These are phyloP conservation scores for Candida maltosa DNA, from an alignment of 805 yeast species.

Conservation along the genomic window DNA sequence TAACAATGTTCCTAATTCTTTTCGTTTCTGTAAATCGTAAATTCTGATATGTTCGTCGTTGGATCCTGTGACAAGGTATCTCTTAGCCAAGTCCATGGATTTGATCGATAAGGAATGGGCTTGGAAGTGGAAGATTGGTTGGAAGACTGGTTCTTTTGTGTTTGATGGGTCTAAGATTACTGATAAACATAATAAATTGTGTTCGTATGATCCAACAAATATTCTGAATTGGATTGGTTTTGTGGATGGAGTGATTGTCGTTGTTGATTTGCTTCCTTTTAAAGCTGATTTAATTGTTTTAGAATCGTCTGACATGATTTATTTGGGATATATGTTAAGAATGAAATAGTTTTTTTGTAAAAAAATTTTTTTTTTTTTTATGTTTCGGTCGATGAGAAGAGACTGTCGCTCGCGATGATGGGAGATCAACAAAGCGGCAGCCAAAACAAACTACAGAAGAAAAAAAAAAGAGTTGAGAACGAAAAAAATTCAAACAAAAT, in stretches of 20 bases:
- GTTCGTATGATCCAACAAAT: conserved; percentile 94
- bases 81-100: conserved; percentile 73
- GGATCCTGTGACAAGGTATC: conserved; percentile 89
- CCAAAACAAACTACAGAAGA: too few species aligned
- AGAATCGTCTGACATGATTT: not conserved
- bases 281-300: conserved; percentile 6
- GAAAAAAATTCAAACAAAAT: not conserved
- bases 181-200: conserved; percentile 81
- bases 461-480: not conserved
- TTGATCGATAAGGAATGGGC: conserved; percentile 90
- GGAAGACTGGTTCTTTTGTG: conserved; percentile 62
- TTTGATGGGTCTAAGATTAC: conserved; percentile 48
- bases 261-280: conserved; percentile 5
- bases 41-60: conserved; percentile 95
- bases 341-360: not conserved
- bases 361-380: not conserved
- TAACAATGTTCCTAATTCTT: conserved; percentile 86
- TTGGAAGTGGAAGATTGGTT: conserved; percentile 92
- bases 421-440: too few species aligned
- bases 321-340: not conserved
- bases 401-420: too few species aligned
- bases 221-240: conserved; percentile 57
- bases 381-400: too few species aligned
- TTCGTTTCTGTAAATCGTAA: conserved; percentile 89
- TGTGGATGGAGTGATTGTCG: conserved; percentile 1